These are phyloP conservation scores for Rhodotorula glutinis DNA, from an alignment of 1,284 basidiomycete genomes.

Conservation along the genomic window DNA sequence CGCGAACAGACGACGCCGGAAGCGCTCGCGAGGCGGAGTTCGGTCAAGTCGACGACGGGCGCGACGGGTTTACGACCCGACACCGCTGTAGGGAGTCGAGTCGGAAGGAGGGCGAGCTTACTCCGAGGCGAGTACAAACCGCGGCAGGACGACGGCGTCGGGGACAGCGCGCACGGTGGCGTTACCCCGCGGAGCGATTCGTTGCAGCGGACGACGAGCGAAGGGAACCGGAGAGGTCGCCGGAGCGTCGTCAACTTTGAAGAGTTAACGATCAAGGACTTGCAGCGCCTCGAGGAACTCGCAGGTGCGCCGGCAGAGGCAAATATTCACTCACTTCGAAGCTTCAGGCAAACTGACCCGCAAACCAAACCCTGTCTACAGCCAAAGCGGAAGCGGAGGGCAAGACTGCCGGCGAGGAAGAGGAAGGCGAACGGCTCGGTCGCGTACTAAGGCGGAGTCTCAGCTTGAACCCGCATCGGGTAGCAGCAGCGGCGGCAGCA, in stretches of 20 bases:
- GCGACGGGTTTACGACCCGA: constrained; percentile 31
- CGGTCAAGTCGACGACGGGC: constrained; percentile 40
- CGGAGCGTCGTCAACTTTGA: constrained; percentile 51
- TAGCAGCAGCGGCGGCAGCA: constrained; percentile 40
- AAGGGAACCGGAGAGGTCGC: constrained; percentile 55
- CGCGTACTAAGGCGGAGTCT: constrained; percentile 79
- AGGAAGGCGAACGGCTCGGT: constrained; percentile 77
- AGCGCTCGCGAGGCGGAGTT: constrained; percentile 42
- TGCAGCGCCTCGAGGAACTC: constrained; percentile 86
- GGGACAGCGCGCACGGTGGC: constrained; percentile 50
- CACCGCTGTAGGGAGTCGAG: no score
- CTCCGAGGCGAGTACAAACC: constrained; percentile 45
- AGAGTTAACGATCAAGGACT: constrained; percentile 81
- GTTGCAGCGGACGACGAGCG: constrained; percentile 51
- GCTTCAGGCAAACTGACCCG: background rate
- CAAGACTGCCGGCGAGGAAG: constrained; percentile 50
- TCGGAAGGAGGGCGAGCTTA: constrained; percentile 31
- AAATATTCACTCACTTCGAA: background rate
- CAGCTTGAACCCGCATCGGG: constrained; percentile 76
- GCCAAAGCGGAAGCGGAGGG: constrained; percentile 54
- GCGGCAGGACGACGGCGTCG: constrained; percentile 64
- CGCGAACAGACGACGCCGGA: constrained; percentile 73
- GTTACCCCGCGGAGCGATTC: background rate
- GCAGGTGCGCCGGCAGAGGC: constrained; percentile 74
- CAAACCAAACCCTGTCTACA: background rate